Evolutionary conservation across 2,329 filamentous ascomycete species (phyloP).

Genomic region (Aspergillus brasiliensis): DNA sequence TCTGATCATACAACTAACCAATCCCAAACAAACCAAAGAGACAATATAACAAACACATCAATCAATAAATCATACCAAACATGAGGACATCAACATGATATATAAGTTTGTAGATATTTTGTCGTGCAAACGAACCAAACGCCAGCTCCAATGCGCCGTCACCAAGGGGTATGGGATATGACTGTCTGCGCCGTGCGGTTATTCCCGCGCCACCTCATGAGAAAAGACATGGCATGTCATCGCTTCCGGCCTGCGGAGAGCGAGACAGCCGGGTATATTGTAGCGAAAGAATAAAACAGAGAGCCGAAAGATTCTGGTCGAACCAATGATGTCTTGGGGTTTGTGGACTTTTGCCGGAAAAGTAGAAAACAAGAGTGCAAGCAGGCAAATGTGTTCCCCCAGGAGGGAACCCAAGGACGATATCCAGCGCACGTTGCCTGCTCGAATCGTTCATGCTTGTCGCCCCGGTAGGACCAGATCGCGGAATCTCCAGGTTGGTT

Average conservation of each 20-base stretch:
- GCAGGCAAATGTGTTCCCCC: not conserved
- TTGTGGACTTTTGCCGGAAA: not conserved
- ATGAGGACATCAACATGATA: not conserved
- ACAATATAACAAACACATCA: not conserved
- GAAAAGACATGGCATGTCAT: slow-evolving; percentile 4
- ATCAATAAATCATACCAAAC: slow-evolving; percentile 6
- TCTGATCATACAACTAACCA: not conserved
- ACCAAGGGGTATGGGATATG: slow-evolving; percentile 8
- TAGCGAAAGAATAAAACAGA: not conserved
- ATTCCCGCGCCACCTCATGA: slow-evolving; percentile 4
- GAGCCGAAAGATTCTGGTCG: not conserved
- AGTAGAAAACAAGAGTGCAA: not conserved
- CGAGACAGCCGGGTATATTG: not conserved
- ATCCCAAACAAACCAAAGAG: not conserved
- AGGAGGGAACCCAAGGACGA: not conserved
- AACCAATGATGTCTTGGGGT: not conserved
- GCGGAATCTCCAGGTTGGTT: slow-evolving; percentile 13
- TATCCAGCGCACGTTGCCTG: not conserved
- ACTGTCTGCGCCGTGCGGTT: slow-evolving; percentile 4
- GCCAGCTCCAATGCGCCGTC: not conserved
- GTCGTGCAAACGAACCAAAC: not conserved
- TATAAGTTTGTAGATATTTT: not conserved
- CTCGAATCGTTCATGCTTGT: not conserved
- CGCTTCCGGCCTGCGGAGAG: not conserved
- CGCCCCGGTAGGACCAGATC: not conserved